Percentiles rank a stretch among this genome's conserved stretches.
Conservation (phyloP, 176 grass and related monocot species). For the Cocos nucifera region DNA sequence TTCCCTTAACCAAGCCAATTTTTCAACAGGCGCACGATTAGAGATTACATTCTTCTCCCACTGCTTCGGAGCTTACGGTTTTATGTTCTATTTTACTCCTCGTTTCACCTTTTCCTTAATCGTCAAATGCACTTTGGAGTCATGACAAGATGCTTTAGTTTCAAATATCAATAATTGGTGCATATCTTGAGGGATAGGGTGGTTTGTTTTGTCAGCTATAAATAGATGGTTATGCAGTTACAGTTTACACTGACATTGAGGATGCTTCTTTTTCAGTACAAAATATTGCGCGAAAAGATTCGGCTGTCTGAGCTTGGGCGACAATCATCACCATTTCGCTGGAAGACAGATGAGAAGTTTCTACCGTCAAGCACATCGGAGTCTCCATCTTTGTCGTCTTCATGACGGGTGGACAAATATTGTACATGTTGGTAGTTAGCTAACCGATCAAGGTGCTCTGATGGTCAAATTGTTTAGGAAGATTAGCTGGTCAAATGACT, state of each 20-base stretch:
- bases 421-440: conserved; percentile 31
- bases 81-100: too few species aligned
- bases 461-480: too few species aligned
- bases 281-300: conserved; percentile 40
- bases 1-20: too few species aligned
- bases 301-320: conserved; percentile 33
- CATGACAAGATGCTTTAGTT: too few species aligned
- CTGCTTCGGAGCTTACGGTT: too few species aligned
- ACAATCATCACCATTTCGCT: conserved; percentile 20
- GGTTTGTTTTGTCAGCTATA: conserved; percentile 4
- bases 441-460: conserved; percentile 9
- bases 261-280: conserved; percentile 27
- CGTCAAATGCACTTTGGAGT: too few species aligned
- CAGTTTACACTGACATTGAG: neutral
- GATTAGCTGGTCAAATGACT: too few species aligned
- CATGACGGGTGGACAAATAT: neutral
- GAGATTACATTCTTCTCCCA: too few species aligned
- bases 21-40: too few species aligned
- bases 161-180: too few species aligned
- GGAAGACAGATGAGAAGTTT: conserved; percentile 7
- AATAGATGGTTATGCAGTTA: neutral
- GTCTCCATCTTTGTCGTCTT: conserved; percentile 37
- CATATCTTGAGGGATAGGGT: too few species aligned
- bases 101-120: too few species aligned
- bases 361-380: conserved; percentile 9